Evolutionary conservation across 768 basidiomycete genomes (phyloP), one percentile per base, ranked within the genome.

Genomic region (Naganishia onofrii): DNA sequence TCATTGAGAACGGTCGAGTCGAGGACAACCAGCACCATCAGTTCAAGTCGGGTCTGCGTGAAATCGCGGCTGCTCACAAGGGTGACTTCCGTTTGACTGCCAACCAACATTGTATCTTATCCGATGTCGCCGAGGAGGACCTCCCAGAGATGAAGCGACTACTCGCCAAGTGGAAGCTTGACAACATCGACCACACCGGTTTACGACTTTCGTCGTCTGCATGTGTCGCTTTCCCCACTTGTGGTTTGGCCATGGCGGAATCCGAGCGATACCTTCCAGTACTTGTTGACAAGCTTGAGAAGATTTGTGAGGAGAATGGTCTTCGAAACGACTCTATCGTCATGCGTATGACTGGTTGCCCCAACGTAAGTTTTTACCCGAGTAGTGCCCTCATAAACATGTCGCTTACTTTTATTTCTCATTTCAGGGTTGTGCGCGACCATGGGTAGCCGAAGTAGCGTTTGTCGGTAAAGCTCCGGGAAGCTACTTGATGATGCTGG

Each of bases 341-440:
- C 71, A 97, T 99, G 95, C 87, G 95, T 66, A 97, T 98, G 94
- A 97, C 94, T 19, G 95, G 95, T 60, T 97, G 94, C 73, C 82
- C 82, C 17, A 82, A 83, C 74, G 83, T 73, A 67, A 74, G 69
- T 79, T 36, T 4, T 21, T 10, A 4, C 7, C 21, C 28, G 36
- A 26, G 12, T 34, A 31, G 29, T 32, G n/a, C 28, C 17, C 34
- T 7, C 15, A 3, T 58, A 51, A 26, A n/a, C 28, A 23, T 4
- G 23, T 42, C 17, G 57, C 52, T 57, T 56, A 74, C 17, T 48
- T 19, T 28, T 19, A 23, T 66, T 58, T 42, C 21, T 42, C 15
- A 19, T 68, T 54, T 6, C 23, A 55, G 76, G 92, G 92, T 44
- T 93, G 93, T 79, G 91, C 94, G 1, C 86, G 94, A 70, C 95